Percentiles rank a stretch among this genome's conserved stretches.
These are phyloP conservation scores for Symbiodinium pilosum DNA, from an alignment of 73 alveolate species.

Conservation along the genomic window DNA sequence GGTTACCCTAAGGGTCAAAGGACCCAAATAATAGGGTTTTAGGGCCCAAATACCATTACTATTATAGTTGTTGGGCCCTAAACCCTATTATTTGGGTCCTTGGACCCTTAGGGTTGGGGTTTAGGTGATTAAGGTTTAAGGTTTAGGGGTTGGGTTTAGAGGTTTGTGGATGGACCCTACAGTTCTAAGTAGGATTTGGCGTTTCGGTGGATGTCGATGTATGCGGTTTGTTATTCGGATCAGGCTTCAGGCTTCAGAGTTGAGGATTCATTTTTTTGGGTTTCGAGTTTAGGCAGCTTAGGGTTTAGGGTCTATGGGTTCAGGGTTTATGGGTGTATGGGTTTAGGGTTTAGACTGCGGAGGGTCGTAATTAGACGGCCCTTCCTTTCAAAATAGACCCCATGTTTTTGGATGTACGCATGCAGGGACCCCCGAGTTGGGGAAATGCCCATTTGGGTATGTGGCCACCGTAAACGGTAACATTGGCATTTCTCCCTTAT, in stretches of 20 bases:
- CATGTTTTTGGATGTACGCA: too few relatives aligned
- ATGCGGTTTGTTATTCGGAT: background rate
- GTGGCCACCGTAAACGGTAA: too few relatives aligned
- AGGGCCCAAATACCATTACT: too few relatives aligned
- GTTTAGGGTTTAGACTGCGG: too few relatives aligned
- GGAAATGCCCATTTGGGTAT: too few relatives aligned
- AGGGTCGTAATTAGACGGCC: too few relatives aligned
- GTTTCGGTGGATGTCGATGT: background rate
- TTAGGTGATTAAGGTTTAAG: background rate
- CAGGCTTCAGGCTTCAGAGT: background rate
- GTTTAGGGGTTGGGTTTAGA: background rate
- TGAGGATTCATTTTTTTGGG: background rate
- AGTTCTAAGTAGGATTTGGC: background rate
- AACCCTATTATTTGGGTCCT: background rate
- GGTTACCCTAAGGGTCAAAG: background rate
- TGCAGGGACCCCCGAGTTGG: too few relatives aligned
- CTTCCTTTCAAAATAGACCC: too few relatives aligned
- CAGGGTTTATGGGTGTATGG: too few relatives aligned
- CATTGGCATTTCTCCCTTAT: too few relatives aligned
- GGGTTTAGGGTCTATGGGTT: background rate
- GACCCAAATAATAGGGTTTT: background rate
- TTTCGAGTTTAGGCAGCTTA: background rate
- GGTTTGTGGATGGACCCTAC: background rate
- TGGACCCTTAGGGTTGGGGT: background rate
- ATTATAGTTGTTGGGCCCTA: too few relatives aligned